Conservation (phyloP, 305 asterid species). For the Fraxinus sp. region DNA sequence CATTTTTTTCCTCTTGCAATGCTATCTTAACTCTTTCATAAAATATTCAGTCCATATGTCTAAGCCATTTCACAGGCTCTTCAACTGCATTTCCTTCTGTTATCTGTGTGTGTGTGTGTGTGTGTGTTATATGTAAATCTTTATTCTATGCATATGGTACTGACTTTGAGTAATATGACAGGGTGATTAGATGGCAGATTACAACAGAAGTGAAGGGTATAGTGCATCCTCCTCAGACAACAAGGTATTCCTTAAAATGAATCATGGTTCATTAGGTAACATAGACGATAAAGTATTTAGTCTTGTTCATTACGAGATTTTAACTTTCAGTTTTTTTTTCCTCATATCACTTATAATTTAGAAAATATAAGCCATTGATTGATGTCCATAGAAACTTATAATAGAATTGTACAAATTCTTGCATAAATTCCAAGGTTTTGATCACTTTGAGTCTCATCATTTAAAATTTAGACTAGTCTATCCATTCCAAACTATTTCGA, state of each 20-base stretch:
- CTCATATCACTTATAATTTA: background rate
- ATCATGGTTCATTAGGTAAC: background rate
- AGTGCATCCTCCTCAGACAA: constrained; percentile 31
- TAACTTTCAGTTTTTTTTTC: background rate
- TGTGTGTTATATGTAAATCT: background rate
- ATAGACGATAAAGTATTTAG: background rate
- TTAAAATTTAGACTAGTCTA: background rate
- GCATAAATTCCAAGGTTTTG: background rate
- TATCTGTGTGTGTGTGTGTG: constrained; percentile 15
- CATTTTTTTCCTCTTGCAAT: background rate
- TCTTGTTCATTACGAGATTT: background rate
- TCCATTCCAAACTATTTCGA: background rate
- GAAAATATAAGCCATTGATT: background rate
- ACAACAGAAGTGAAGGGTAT: constrained; percentile 37
- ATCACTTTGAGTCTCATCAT: background rate
- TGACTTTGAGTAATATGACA: background rate
- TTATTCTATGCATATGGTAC: background rate
- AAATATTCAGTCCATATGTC: constrained; percentile 9
- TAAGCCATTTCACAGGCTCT: constrained; percentile 19
- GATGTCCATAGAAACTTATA: background rate
- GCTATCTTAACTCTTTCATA: background rate
- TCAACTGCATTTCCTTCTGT: background rate
- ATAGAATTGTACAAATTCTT: background rate
- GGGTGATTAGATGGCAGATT: constrained; percentile 44
- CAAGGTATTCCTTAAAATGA: constrained; percentile 28